Base-by-base conservation (phyloP, 345 rosid species). In the Turritis glabra region DNA sequence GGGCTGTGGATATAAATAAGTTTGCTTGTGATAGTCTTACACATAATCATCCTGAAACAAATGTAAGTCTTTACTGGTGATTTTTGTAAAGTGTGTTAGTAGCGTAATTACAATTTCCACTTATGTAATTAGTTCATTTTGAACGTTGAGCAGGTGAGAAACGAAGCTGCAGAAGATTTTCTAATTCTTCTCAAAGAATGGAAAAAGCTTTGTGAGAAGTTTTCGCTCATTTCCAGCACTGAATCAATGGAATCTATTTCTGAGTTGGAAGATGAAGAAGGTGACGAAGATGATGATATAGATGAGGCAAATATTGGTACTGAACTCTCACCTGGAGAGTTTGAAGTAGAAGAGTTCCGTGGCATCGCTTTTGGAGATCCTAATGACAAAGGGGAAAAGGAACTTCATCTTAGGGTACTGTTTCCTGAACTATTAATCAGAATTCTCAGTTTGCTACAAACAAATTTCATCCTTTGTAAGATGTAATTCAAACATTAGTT, bases 1-100 rank as follows among this genome's bases (percentile, higher is more conserved):
- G 85, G 87, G 85, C 84, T 46, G 82, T 82, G 6, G 87, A 84
- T 35, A 60, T 82, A 5, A 82, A 82, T 22, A 18, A 52, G 17
- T 26, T 68, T 15, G 85, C 87, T 14, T 82, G 82, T 71, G 67
- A 80, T 25, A 84, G 82, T 62, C 35, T 82, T 59, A 78, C 71
- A 37, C 44, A 12, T 0, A 84, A 84, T 22, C 85, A 84, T 44
- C 84, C 85, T 35, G 78, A 78, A 63, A 69, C 82, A 15, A 71
- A 81, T 82, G 85, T 81, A 77, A 53, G 8, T 72, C 8, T 43
- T 1, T 64, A 56, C 8, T 72, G 23, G 22, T 18, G 9, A 59
- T 15, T 22, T 60, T 41, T 13, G 17, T 30, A n/a, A 30, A 2
- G 2, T n/a, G n/a, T 43, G 25, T 26, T n/a, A 8, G 26, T 9